These are phyloP conservation scores for Pyrrhoderma noxium DNA, from an alignment of 1,284 basidiomycete species.

Conservation along the genomic window DNA sequence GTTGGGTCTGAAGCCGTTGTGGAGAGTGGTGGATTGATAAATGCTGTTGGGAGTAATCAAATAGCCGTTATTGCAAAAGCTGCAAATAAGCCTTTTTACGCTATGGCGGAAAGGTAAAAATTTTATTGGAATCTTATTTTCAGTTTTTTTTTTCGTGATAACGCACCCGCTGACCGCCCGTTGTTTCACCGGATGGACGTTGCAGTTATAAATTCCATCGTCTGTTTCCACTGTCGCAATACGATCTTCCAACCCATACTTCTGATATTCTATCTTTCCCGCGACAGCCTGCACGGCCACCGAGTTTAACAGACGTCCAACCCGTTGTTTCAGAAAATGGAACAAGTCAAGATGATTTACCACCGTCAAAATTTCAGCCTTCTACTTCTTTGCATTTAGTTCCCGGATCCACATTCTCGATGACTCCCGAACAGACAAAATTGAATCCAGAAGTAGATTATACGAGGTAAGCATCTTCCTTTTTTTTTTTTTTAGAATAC, in stretches of 20 bases:
- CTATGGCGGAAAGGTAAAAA: constrained; percentile 87
- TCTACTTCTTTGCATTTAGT: constrained; percentile 20
- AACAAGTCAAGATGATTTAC: constrained; percentile 20
- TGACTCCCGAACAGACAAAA: constrained; percentile 68
- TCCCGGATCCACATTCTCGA: constrained; percentile 30
- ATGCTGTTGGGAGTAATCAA: constrained; percentile 91
- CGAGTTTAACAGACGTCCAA: background rate
- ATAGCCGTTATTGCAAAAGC: constrained; percentile 95
- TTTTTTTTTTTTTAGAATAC: constrained; percentile 11
- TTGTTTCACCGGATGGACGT: constrained; percentile 7
- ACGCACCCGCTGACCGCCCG: constrained; percentile 7
- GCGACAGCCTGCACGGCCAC: constrained; percentile 26
- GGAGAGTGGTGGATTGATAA: constrained; percentile 85
- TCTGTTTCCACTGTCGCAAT: constrained; percentile 93
- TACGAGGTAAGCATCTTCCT: constrained; percentile 47
- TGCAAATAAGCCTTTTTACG: constrained; percentile 94
- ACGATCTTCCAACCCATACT: constrained; percentile 87
- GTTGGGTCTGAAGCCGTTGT: constrained; percentile 97
- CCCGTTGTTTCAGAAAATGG: background rate
- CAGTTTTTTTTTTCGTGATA: constrained; percentile 7
- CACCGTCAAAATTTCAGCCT: constrained; percentile 16
- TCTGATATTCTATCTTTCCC: constrained; percentile 64
- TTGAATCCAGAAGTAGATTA: constrained; percentile 79
- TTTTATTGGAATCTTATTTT: constrained; percentile 22
- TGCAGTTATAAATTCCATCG: constrained; percentile 94